phyloP scores from a whole-genome alignment of 805 yeast genomes.

The Candida quercuum region DNA sequence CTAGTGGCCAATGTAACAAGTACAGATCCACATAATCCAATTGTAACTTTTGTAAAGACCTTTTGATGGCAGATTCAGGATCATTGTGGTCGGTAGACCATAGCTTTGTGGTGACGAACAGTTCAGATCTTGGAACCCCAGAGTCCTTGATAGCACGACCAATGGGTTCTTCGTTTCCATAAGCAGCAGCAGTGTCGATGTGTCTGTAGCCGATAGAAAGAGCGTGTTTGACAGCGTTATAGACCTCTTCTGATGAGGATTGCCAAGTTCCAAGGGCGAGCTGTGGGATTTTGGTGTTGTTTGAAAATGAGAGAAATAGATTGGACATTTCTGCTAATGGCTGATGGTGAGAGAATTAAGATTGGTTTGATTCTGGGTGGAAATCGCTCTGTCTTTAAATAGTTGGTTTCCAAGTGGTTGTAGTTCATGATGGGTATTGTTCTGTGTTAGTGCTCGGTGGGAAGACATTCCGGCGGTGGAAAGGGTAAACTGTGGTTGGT shows the following conservation, averaged over 20 bases:
- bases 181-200: conserved; percentile 13
- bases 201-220: conserved; percentile 35
- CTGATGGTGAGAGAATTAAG: no score
- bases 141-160: conserved; percentile 51
- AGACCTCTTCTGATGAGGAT: conserved; percentile 49
- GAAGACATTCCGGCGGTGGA: no score
- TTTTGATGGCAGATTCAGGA: conserved; percentile 46
- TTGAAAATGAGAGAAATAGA: no score
- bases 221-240: conserved; percentile 53
- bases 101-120: conserved; percentile 65
- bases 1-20: conserved; percentile 76
- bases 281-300: conserved; percentile 16
- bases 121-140: conserved; percentile 53
- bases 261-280: conserved; percentile 63
- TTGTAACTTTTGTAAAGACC: conserved; percentile 52
- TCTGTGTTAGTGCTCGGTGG: no score
- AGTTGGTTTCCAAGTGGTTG: no score
- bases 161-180: conserved; percentile 48
- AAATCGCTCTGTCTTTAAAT: no score
- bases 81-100: conserved; percentile 45
- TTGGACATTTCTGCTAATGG: no score
- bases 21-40: conserved; percentile 72
- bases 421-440: no score
- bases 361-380: no score
- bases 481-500: no score